Base-by-base conservation (phyloP, 495 filamentous ascomycete genomes). In the Rhypophila decipiens region DNA sequence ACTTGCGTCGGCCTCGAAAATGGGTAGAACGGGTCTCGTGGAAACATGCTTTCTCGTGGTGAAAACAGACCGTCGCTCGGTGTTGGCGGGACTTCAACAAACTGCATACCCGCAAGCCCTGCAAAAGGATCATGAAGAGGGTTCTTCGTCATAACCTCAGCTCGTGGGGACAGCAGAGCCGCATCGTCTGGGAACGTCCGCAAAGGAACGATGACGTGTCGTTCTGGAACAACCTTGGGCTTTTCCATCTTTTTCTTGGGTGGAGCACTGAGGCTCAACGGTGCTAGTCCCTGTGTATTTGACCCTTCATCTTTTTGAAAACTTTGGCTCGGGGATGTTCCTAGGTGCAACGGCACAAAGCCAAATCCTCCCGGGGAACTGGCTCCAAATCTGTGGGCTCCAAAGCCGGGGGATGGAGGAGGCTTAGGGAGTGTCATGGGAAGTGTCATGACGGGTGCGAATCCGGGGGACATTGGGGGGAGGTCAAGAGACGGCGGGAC, bases 141-240 rank as follows among this genome's bases (percentile, higher is more conserved):
- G 47, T 79, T 79, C 45, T 63, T 70, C 2, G 73, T 76, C 73
- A 79, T 77, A 13, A 69, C 70, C 44, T 73, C 68, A 11, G 61
- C 63, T 15, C 74, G 68, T 4, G 76, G 76, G 9, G 76, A 79
- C 66, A 78, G 63, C 2, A 76, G 55, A 4, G 65, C 67, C 18
- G 59, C 60, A 11, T 73, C 71, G 13, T 68, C 64, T 7, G 64
- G 62, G 36, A 60, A 55, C 13, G 44, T 50, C 5, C 58, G 53
- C 24, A 64, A 47, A 7, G 27, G 7, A 27, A 69, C 46, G 5
- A 61, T 24, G 7, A 71, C 42, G 1, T 57, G 62, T 27, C 57
- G 51, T 15, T 64, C 61, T 15, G 50, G 49, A 31, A 44, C 39
- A 7, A 51, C 46, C n/a, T 61, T 53, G 20, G 55, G 40, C 37